Evolutionary conservation across 441 rosid genomes (phyloP).

Genomic region (Erysimum pusillum): DNA sequence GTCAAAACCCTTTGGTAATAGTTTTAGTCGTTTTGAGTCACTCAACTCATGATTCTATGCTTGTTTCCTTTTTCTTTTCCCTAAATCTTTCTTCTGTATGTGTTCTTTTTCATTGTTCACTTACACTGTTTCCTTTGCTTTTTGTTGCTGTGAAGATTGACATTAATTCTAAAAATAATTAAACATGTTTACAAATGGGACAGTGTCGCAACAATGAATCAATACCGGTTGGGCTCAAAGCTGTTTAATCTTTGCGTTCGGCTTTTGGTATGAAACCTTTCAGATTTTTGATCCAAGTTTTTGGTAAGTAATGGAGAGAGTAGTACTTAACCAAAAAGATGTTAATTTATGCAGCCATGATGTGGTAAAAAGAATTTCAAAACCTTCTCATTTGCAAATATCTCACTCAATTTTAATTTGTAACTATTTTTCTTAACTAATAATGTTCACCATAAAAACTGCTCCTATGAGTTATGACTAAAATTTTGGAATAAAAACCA

Average conservation of each 20-base stretch:
- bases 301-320: background rate
- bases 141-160: slow-evolving; percentile 37
- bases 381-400: background rate
- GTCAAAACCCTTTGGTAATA: slow-evolving; percentile 36
- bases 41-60: slow-evolving; percentile 28
- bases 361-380: background rate
- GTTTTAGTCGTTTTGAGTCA: slow-evolving; percentile 36
- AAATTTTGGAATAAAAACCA: too few species aligned
- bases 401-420: background rate
- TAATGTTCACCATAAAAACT: too few species aligned
- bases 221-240: background rate
- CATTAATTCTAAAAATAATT: slow-evolving; percentile 33
- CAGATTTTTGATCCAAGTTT: background rate
- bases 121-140: slow-evolving; percentile 4
- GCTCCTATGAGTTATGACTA: too few species aligned
- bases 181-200: slow-evolving; percentile 7
- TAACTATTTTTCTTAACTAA: too few species aligned
- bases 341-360: background rate
- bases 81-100: slow-evolving; percentile 25
- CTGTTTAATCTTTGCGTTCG: background rate
- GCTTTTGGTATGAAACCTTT: background rate
- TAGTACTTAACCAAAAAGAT: background rate
- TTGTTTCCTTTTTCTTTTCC: background rate
- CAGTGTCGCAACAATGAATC: background rate
- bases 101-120: background rate